Conservation (phyloP, 257 asterid species). For the Nicotiana tabacum region DNA sequence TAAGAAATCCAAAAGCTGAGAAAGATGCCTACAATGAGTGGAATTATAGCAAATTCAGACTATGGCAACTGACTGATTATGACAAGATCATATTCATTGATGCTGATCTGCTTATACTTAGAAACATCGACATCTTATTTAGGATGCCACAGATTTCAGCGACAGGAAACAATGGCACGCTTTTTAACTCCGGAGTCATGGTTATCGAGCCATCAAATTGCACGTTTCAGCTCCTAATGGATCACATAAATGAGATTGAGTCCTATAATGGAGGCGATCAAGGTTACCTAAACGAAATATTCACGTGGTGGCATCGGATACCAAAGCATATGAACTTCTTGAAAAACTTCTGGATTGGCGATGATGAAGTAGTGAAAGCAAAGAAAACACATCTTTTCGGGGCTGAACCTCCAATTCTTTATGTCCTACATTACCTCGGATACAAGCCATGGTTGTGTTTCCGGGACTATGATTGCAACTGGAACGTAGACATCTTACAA, state of each 20-base stretch:
- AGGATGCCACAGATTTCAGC: slow-evolving; percentile 84
- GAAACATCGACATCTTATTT: slow-evolving; percentile 76
- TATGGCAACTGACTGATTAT: slow-evolving; percentile 88
- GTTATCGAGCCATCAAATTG: slow-evolving; percentile 85
- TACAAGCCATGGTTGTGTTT: slow-evolving; percentile 88
- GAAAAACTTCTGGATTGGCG: slow-evolving; percentile 83
- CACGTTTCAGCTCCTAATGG: slow-evolving; percentile 76
- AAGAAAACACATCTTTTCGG: slow-evolving; percentile 55
- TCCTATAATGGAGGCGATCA: slow-evolving; percentile 95
- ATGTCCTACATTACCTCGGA: slow-evolving; percentile 77
- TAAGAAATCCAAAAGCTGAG: slow-evolving; percentile 85
- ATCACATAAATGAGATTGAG: slow-evolving; percentile 70
- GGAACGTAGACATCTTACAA: slow-evolving; percentile 73
- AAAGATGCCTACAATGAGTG: slow-evolving; percentile 90
- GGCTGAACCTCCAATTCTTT: slow-evolving; percentile 71
- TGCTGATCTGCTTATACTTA: slow-evolving; percentile 68
- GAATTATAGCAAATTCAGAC: slow-evolving; percentile 91
- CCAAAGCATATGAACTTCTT: slow-evolving; percentile 87
- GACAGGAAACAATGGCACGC: slow-evolving; percentile 84
- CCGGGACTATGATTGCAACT: slow-evolving; percentile 83
- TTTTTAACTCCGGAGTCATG: slow-evolving; percentile 90
- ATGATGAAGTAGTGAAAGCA: slow-evolving; percentile 48
- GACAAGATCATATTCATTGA: slow-evolving; percentile 80
- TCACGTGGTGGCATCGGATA: slow-evolving; percentile 90
- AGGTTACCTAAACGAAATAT: slow-evolving; percentile 75